Percentiles rank a stretch among this genome's conserved stretches.
Conservation (phyloP, 331 rosid genomes). For the Phaseolus coccineus region DNA sequence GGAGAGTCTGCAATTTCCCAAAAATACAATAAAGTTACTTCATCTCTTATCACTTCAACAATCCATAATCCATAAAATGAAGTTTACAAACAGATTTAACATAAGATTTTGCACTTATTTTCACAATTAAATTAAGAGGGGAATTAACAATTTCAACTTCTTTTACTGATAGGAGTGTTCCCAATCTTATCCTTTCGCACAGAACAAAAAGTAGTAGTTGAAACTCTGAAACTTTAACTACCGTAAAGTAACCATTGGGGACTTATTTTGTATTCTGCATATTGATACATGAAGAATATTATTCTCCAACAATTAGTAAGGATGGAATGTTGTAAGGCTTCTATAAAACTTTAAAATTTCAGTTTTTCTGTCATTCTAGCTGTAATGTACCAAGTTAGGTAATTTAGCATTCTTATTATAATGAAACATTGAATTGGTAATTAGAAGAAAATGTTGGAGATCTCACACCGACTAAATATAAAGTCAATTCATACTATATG, state of each 20-base stretch:
- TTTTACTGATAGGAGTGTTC: background rate
- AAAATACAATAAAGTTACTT: conserved; percentile 21
- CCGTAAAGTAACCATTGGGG: background rate
- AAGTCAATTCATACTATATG: too few species aligned
- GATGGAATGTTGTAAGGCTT: background rate
- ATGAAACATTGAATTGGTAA: conserved; percentile 27
- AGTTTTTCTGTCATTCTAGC: background rate
- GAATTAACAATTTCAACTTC: conserved; percentile 20
- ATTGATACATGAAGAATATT: conserved; percentile 18
- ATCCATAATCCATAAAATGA: conserved; percentile 5
- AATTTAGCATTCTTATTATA: background rate
- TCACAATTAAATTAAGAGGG: conserved; percentile 29
- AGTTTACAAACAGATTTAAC: conserved; percentile 31
- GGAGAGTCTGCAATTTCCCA: conserved; percentile 76
- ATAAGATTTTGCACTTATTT: conserved; percentile 26
- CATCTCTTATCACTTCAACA: background rate
- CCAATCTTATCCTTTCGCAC: background rate
- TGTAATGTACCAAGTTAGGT: conserved; percentile 3
- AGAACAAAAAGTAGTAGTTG: conserved; percentile 1
- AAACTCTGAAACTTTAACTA: conserved; percentile 13
- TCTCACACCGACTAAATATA: too few species aligned
- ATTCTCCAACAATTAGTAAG: background rate
- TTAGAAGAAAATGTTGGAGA: background rate
- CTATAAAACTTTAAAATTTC: background rate
- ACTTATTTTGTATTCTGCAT: conserved; percentile 27